A percentile compares a stretch with the other conserved stretches of the same genome.
phyloP scores from a whole-genome alignment of 2,329 filamentous ascomycete species.

The Ceratocystiopsis sp. region DNA sequence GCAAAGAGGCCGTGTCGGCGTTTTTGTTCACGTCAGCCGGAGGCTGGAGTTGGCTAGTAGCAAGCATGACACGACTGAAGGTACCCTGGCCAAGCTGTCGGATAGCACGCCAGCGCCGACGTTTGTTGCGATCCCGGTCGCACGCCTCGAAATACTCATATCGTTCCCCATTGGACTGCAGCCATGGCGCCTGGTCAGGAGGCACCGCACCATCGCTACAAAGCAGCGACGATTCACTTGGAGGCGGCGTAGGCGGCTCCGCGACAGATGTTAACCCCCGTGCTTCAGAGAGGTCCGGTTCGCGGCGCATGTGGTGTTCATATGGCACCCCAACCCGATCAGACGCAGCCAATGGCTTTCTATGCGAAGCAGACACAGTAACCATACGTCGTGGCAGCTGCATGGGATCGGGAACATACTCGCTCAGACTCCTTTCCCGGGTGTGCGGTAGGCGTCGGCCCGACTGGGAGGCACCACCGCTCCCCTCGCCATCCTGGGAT shows the following conservation, averaged over 20 bases:
- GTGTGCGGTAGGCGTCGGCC: constrained; percentile 28
- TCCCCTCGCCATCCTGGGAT: too few species aligned
- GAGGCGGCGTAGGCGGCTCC: constrained; percentile 63
- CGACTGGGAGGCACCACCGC: not conserved
- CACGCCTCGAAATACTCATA: constrained; percentile 54
- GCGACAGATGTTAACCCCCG: constrained; percentile 52
- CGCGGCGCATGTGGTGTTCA: constrained; percentile 41
- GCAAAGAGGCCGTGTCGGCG: too few species aligned
- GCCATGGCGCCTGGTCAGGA: constrained; percentile 21
- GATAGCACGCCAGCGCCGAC: constrained; percentile 62
- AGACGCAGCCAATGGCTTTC: constrained; percentile 20
- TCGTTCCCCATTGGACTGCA: constrained; percentile 18
- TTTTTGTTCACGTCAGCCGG: too few species aligned
- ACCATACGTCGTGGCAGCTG: constrained; percentile 54
- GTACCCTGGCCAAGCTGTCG: constrained; percentile 79
- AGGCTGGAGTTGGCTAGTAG: constrained; percentile 47
- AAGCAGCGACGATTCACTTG: constrained; percentile 51
- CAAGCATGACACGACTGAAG: constrained; percentile 86
- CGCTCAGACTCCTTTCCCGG: constrained; percentile 72
- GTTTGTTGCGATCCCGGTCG: constrained; percentile 49
- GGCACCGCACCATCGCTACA: constrained; percentile 21
- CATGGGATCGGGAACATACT: constrained; percentile 62
- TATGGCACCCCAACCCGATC: constrained; percentile 1
- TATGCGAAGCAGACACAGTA: constrained; percentile 50
- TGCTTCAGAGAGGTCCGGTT: constrained; percentile 63